A percentile compares a stretch with the other conserved stretches of the same genome.
These are phyloP conservation scores for Geotrichum aggregatum DNA, from an alignment of 1,139 yeast species.

Conservation along the genomic window DNA sequence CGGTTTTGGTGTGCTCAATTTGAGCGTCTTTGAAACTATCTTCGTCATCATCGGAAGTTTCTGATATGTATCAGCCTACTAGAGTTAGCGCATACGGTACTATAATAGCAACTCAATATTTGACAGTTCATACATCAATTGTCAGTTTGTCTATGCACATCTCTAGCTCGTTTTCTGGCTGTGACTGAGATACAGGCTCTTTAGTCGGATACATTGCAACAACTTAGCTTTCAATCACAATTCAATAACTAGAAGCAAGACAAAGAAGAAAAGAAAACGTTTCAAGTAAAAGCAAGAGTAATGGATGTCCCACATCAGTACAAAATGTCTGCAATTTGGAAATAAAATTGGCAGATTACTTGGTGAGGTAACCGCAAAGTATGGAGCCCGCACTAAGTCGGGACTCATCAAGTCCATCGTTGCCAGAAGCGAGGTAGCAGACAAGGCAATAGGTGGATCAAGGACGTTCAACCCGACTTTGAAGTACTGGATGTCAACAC, in stretches of 20 bases:
- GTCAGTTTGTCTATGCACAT: slow-evolving; percentile 9
- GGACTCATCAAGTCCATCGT: no score
- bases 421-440: no score
- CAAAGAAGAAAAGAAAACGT: no score
- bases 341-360: no score
- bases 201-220: not conserved
- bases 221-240: not conserved
- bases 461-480: no score
- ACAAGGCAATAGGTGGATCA: no score
- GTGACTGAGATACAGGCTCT: not conserved
- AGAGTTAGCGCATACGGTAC: not conserved
- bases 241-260: not conserved
- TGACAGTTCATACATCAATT: not conserved
- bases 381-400: no score
- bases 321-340: no score
- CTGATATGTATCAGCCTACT: not conserved
- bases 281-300: no score
- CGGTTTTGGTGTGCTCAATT: not conserved
- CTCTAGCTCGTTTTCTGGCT: slow-evolving; percentile 14
- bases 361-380: no score
- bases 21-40: slow-evolving; percentile 14
- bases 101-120: not conserved
- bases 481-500: no score
- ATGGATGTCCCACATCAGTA: no score
- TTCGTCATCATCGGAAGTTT: slow-evolving; percentile 3